Evolutionary conservation across 352 stramenopile species (phyloP).

Genomic region (Pythium rhizo-oryzae): DNA sequence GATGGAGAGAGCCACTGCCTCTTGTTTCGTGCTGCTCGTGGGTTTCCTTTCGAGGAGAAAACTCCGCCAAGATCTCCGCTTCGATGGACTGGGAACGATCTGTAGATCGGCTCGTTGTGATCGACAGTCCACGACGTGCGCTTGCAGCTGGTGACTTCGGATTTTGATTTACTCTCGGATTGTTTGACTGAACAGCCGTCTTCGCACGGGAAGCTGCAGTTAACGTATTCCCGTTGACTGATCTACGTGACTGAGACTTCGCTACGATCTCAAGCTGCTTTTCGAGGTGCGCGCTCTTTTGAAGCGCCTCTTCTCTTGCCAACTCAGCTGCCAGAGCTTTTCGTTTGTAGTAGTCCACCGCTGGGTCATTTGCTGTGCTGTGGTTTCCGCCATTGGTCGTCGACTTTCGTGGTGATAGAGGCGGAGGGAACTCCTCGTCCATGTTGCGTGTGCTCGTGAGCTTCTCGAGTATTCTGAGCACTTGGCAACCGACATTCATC

Average conservation of each 20-base stretch:
- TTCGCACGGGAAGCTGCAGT: background rate
- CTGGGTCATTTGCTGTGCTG: background rate
- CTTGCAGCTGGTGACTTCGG: background rate
- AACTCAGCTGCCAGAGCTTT: conserved; percentile 33
- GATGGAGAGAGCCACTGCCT: background rate
- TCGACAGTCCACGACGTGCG: background rate
- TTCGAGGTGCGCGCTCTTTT: conserved; percentile 27
- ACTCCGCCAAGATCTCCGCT: conserved; percentile 35
- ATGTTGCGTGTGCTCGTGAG: background rate
- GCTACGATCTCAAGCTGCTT: conserved; percentile 35
- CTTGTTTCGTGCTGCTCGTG: background rate
- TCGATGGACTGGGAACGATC: conserved; percentile 34
- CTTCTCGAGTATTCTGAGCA: conserved; percentile 17
- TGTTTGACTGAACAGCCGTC: background rate
- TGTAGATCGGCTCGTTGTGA: background rate
- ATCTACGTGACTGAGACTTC: conserved; percentile 6
- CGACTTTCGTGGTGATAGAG: background rate
- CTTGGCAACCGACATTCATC: conserved; percentile 40
- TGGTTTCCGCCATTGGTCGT: background rate
- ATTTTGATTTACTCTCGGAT: background rate
- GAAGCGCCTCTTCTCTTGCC: conserved; percentile 32
- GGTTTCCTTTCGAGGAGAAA: conserved; percentile 18
- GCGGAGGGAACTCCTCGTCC: conserved; percentile 6
- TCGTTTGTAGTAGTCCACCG: conserved; percentile 35
- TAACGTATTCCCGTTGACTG: background rate